Conservation (phyloP, 805 yeast species). For the Brettanomyces bruxellensis region DNA sequence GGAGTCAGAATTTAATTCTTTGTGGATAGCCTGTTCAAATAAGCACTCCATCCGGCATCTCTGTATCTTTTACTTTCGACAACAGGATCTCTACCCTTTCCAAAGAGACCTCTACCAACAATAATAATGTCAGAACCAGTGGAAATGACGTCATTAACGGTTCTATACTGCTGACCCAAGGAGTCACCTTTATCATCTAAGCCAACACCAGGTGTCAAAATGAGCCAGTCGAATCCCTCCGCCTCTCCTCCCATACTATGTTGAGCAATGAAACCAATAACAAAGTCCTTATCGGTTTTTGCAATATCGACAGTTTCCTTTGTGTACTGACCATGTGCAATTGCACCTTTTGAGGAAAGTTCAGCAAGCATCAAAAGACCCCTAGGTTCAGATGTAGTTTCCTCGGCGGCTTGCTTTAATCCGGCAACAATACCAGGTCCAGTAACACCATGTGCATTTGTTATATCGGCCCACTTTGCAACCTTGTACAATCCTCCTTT, state of each 20-base stretch:
- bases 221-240: constrained; percentile 89
- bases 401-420: constrained; percentile 69
- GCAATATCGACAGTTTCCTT: constrained; percentile 79
- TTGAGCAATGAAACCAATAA: constrained; percentile 95
- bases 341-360: constrained; percentile 84
- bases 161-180: constrained; percentile 93
- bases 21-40: constrained; percentile 32
- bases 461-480: constrained; percentile 92
- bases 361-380: constrained; percentile 95
- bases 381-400: constrained; percentile 66
- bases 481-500: constrained; percentile 83
- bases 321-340: constrained; percentile 91
- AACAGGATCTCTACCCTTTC: constrained; percentile 85
- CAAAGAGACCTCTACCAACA: constrained; percentile 97
- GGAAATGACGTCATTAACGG: constrained; percentile 74
- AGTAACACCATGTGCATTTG: constrained; percentile 96
- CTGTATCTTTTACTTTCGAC: constrained; percentile 84
- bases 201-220: constrained; percentile 98
- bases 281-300: constrained; percentile 77
- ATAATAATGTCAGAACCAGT: constrained; percentile 92
- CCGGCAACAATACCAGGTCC: constrained; percentile 93
- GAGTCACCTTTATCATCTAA: constrained; percentile 94
- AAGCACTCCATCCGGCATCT: constrained; percentile 94
- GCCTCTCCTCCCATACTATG: constrained; percentile 73
- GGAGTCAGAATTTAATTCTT: no score